Conservation (phyloP, 345 rosid species). For the Eucalyptus caleyi region DNA sequence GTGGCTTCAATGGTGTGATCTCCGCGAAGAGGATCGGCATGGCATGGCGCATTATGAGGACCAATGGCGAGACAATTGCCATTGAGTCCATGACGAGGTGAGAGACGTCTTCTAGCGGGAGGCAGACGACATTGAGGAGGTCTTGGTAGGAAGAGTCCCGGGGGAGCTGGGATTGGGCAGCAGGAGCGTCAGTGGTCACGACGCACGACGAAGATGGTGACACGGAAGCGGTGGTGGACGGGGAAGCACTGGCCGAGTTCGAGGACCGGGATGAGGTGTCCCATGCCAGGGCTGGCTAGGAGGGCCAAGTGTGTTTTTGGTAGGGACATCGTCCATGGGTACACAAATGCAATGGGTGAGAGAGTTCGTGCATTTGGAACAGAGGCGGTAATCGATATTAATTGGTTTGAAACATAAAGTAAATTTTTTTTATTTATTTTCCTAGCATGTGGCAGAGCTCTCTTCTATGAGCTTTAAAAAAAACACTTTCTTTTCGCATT, state of each 20-base stretch:
- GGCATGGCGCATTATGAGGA: not conserved
- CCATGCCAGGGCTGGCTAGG: constrained; percentile 36
- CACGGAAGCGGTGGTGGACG: constrained; percentile 2
- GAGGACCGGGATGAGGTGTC: constrained; percentile 28
- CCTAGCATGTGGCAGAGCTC: not conserved
- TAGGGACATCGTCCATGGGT: not conserved
- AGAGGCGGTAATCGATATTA: not conserved
- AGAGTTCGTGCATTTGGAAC: not conserved
- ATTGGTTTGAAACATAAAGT: not conserved
- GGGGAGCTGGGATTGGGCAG: not conserved
- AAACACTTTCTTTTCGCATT: not conserved
- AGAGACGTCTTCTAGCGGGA: constrained; percentile 15
- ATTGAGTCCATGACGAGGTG: not conserved
- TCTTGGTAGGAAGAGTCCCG: not conserved
- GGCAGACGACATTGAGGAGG: not conserved
- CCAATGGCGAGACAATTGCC: not conserved
- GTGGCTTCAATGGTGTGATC: not conserved
- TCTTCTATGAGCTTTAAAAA: not conserved
- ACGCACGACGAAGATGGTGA: constrained; percentile 10
- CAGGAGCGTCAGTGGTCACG: not conserved
- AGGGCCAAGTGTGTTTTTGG: constrained; percentile 10
- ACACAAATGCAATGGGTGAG: not conserved
- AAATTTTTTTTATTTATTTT: not conserved
- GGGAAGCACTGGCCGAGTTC: constrained; percentile 26
- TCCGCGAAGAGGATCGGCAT: not conserved